These are phyloP conservation scores for Calonectria fujianensis DNA, from an alignment of 2,329 filamentous ascomycete genomes.

Conservation along the genomic window DNA sequence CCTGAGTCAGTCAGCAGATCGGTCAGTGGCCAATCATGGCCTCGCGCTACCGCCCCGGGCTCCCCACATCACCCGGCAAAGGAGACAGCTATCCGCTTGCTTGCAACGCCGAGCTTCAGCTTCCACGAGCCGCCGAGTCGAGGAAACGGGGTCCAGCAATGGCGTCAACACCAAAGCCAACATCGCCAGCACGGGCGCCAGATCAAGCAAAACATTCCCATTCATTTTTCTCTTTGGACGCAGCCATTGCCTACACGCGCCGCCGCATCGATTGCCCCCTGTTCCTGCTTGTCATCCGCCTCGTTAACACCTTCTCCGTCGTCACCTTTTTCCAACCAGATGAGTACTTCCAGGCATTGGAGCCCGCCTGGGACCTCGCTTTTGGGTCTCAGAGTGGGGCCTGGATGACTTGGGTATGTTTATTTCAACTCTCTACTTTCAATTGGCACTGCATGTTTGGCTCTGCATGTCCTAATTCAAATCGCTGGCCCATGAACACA, in stretches of 20 bases:
- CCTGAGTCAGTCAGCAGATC: constrained; percentile 5
- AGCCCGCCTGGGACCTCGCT: constrained; percentile 93
- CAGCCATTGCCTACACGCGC: constrained; percentile 46
- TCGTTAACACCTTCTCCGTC: constrained; percentile 86
- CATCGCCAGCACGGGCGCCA: background rate
- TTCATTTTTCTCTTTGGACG: constrained; percentile 11
- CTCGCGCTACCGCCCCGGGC: background rate
- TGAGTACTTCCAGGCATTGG: constrained; percentile 96
- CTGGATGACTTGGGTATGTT: constrained; percentile 95
- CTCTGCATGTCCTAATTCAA: background rate
- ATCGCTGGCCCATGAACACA: background rate
- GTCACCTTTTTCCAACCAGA: constrained; percentile 98
- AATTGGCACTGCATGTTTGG: background rate
- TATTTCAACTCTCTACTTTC: constrained; percentile 11
- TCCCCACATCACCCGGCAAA: constrained; percentile 20
- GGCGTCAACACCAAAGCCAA: constrained; percentile 35
- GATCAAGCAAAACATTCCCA: constrained; percentile 14
- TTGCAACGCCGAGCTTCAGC: constrained; percentile 15
- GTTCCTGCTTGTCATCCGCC: constrained; percentile 78
- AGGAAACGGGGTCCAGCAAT: constrained; percentile 37
- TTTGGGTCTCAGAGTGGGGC: constrained; percentile 87
- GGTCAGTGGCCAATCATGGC: constrained; percentile 33
- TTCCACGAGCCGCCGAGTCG: constrained; percentile 5
- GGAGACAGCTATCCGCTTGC: constrained; percentile 33
- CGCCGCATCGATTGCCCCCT: constrained; percentile 51